Evolutionary conservation across 2,329 filamentous ascomycete genomes (phyloP).

Genomic region (Sclerotinia trifoliorum): DNA sequence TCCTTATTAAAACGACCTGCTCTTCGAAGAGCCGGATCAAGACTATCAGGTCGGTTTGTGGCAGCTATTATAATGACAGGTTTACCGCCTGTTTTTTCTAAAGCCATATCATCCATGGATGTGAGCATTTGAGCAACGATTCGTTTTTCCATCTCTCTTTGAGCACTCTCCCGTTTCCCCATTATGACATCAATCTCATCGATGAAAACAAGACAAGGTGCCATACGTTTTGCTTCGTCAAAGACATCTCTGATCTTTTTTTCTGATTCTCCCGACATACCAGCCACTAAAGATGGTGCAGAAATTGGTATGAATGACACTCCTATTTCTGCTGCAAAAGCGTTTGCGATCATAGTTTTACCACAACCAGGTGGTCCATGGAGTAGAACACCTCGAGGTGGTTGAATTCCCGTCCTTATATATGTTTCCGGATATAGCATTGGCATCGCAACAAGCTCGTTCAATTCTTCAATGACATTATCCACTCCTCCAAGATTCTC

Average conservation of each 20-base stretch:
- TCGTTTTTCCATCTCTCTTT: conserved; percentile 85
- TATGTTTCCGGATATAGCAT: conserved; percentile 68
- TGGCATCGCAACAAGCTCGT: conserved; percentile 70
- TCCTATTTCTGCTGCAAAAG: conserved; percentile 71
- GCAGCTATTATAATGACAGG: conserved; percentile 88
- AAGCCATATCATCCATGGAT: conserved; percentile 79
- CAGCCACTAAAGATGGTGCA: conserved; percentile 76
- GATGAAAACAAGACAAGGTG: conserved; percentile 87
- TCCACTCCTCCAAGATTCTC: conserved; percentile 76
- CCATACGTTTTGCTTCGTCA: conserved; percentile 80
- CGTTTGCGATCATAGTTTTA: conserved; percentile 81
- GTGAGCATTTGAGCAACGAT: conserved; percentile 80
- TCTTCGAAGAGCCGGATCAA: conserved; percentile 75
- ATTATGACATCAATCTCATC: conserved; percentile 92
- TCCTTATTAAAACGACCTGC: conserved; percentile 78
- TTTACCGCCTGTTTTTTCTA: conserved; percentile 70
- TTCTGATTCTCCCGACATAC: conserved; percentile 87
- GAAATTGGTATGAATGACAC: conserved; percentile 81
- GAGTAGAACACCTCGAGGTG: conserved; percentile 71
- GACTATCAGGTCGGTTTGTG: conserved; percentile 81
- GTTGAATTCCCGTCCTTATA: conserved; percentile 62
- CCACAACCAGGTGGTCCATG: conserved; percentile 84
- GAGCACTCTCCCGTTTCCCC: conserved; percentile 77
- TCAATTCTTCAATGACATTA: conserved; percentile 65
- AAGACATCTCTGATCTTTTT: conserved; percentile 83